Evolutionary conservation across 2,329 filamentous ascomycete genomes (phyloP).

Genomic region (Aschersonia sp.): DNA sequence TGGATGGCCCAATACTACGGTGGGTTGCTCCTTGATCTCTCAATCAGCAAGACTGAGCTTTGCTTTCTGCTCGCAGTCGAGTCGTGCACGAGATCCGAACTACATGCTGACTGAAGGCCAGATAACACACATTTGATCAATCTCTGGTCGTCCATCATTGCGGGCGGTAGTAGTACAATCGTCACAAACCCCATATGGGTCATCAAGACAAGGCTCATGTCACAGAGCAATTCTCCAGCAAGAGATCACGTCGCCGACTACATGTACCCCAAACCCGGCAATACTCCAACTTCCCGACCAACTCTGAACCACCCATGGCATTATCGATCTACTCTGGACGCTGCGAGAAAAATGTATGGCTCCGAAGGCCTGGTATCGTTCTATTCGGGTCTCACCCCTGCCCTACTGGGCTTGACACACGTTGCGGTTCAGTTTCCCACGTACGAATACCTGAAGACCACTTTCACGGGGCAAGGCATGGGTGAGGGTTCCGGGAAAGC

Average conservation of each 20-base stretch:
- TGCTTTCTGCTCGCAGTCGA: no score
- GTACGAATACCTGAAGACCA: conserved; percentile 85
- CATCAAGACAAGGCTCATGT: conserved; percentile 97
- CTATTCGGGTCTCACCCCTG: conserved; percentile 88
- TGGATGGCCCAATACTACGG: conserved; percentile 54
- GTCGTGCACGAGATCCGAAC: neutral
- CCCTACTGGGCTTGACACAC: conserved; percentile 80
- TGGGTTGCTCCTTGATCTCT: conserved; percentile 16
- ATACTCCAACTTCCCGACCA: conserved; percentile 39
- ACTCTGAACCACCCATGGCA: conserved; percentile 65
- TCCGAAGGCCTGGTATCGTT: conserved; percentile 82
- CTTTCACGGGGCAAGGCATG: conserved; percentile 82
- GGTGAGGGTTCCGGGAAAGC: conserved; percentile 43
- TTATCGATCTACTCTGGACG: conserved; percentile 80
- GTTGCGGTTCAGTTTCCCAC: conserved; percentile 95
- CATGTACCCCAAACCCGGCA: conserved; percentile 31
- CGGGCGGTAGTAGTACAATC: conserved; percentile 83
- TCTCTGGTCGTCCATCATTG: conserved; percentile 80
- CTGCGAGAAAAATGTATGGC: conserved; percentile 88
- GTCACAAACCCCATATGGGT: conserved; percentile 98
- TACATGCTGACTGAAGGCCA: conserved; percentile 14
- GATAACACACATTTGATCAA: conserved; percentile 67
- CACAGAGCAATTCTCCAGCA: conserved; percentile 51
- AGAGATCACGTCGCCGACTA: conserved; percentile 31
- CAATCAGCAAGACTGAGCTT: no score